These are phyloP conservation scores for Hypoxylon sp. DNA, from an alignment of 2,329 filamentous ascomycete species.

Conservation along the genomic window DNA sequence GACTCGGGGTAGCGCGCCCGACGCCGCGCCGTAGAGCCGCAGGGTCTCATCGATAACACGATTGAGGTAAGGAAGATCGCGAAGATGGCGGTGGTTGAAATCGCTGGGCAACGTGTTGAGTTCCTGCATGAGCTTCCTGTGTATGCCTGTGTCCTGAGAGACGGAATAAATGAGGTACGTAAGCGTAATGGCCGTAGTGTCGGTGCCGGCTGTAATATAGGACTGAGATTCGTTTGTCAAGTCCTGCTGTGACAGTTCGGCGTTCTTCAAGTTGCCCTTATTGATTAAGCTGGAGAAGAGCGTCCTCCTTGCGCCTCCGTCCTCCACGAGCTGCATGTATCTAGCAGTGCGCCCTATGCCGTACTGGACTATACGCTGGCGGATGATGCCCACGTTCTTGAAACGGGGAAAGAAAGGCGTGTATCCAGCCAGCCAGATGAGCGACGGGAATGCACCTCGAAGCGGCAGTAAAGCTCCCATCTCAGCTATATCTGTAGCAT, in stretches of 20 bases:
- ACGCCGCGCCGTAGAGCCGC: slow-evolving; percentile 46
- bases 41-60: slow-evolving; percentile 43
- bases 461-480: slow-evolving; percentile 25
- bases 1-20: slow-evolving; percentile 45
- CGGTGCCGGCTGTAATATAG: slow-evolving; percentile 60
- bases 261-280: slow-evolving; percentile 39
- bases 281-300: slow-evolving; percentile 51
- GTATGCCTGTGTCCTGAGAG: slow-evolving; percentile 43
- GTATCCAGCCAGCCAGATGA: slow-evolving; percentile 36
- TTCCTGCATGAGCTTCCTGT: slow-evolving; percentile 34
- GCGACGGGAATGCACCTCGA: slow-evolving; percentile 40
- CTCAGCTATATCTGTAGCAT: slow-evolving; percentile 50
- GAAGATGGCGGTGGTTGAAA: slow-evolving; percentile 44
- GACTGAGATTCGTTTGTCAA: slow-evolving; percentile 30
- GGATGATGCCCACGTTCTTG: slow-evolving; percentile 8
- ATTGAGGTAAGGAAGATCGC: slow-evolving; percentile 47
- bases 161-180: slow-evolving; percentile 57
- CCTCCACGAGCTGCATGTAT: slow-evolving; percentile 28
- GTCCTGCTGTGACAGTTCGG: slow-evolving; percentile 32
- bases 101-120: slow-evolving; percentile 34
- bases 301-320: slow-evolving; percentile 41
- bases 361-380: slow-evolving; percentile 40
- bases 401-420: slow-evolving; percentile 43
- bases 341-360: slow-evolving; percentile 16
- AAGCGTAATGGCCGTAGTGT: slow-evolving; percentile 59